Base-by-base conservation (phyloP, 2,329 filamentous ascomycete genomes). In the Aureobasidium sp. region DNA sequence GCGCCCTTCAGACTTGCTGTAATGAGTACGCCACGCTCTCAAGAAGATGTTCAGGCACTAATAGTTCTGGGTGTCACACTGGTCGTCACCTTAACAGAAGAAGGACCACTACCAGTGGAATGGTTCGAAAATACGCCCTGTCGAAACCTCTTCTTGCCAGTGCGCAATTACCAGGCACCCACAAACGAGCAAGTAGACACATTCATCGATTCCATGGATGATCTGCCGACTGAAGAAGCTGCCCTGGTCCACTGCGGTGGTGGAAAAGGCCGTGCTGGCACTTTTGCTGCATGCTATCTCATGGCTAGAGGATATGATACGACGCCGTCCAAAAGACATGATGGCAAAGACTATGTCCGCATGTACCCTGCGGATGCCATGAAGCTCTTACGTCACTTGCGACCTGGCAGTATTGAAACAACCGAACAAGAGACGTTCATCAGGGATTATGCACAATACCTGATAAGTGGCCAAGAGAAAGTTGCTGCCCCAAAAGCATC, bases 371-470 rank as follows among this genome's bases (percentile, higher is more conserved):
- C 38, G 8, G 53, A 60, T 7, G 55, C 60, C 5, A 63, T 61
- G 15, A 38, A 38, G 15, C 37, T 45, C 13, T 37, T 63, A 17
- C 62, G 62, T 10, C 50, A 53, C 11, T n/a, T 63, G n/a, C 38
- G 62, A n/a, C 62, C 62, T 29, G 60, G 62, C 10, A 63, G 62
- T 43, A 60, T 63, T 10, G 62, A 63, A 15, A 59, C 59, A n/a
- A 33, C 25, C 5, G 43, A 49, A 11, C 62, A 63, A 42, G 60
- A 61, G 25, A 35, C 31, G 3, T 61, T 63, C 9, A 46, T 63
- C 46, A 50, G 37, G 6, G 33, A 57, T n/a, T 63, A 57, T 31
- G 40, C 37, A 13, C 46, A 54, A n/a, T 38, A 58, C 19, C 43
- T 58, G 17, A 11, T 49, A 4, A 49, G 43, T 17, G 55, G 42